Conservation (phyloP, 371 early-diverging fungal genomes). For the Mortierella sp. region DNA sequence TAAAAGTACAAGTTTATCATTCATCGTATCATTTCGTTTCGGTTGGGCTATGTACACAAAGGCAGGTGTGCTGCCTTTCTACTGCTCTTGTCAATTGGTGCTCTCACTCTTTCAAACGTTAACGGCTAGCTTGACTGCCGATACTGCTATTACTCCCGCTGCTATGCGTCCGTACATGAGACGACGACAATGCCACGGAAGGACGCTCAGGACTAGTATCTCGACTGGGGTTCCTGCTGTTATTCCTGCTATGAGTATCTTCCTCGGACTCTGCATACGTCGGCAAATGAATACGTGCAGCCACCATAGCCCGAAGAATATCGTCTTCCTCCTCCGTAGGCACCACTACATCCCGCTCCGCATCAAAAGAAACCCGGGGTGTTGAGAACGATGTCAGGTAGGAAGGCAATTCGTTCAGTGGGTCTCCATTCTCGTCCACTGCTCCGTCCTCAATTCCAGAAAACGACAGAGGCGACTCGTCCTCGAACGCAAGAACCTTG, state of each 20-base stretch:
- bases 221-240: constrained; percentile 39
- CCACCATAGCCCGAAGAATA: constrained; percentile 29
- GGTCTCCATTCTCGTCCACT: constrained; percentile 16
- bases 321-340: constrained; percentile 37
- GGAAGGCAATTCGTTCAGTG: constrained; percentile 33
- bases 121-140: neutral
- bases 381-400: constrained; percentile 51
- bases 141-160: neutral
- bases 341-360: constrained; percentile 21
- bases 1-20: constrained; percentile 2
- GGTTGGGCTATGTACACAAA: constrained; percentile 3
- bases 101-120: neutral
- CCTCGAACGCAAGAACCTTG: constrained; percentile 51
- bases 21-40: neutral
- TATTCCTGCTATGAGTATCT: constrained; percentile 28
- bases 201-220: constrained; percentile 30
- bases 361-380: constrained; percentile 39
- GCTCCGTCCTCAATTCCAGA: neutral
- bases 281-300: constrained; percentile 36
- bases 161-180: neutral
- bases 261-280: constrained; percentile 55
- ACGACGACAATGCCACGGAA: neutral
- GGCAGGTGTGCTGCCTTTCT: neutral
- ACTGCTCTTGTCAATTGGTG: neutral
- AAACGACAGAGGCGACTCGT: constrained; percentile 14